A percentile compares a stretch with the other conserved stretches of the same genome.
Evolutionary conservation across 2,329 filamentous ascomycete species (phyloP).

Genomic region (Aspergillus unguis): DNA sequence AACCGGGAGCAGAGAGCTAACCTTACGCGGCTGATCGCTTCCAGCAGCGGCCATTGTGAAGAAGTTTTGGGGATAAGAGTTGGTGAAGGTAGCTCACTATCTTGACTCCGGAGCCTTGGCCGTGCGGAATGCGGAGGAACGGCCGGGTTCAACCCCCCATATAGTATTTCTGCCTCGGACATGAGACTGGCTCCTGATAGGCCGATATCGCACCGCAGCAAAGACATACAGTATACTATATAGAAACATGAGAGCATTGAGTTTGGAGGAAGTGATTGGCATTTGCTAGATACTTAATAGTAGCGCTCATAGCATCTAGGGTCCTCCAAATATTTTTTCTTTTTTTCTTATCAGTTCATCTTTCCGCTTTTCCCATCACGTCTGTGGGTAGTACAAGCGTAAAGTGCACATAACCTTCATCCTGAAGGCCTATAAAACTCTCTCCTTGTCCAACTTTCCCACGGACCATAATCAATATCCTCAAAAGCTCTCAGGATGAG

Average conservation of each 20-base stretch:
- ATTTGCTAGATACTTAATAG: constrained; percentile 10
- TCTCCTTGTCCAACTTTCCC: too few species aligned
- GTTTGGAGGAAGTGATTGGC: constrained; percentile 7
- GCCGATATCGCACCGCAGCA: background rate
- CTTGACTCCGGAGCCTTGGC: background rate
- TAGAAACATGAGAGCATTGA: background rate
- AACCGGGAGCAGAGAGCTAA: constrained; percentile 14
- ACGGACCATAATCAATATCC: too few species aligned
- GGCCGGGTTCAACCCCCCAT: too few species aligned
- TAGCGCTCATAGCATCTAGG: constrained; percentile 7
- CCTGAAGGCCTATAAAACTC: too few species aligned
- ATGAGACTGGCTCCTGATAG: background rate
- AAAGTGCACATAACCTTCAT: too few species aligned
- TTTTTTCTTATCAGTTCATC: constrained; percentile 7
- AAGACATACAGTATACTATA: background rate
- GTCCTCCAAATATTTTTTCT: constrained; percentile 6
- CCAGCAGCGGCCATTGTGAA: constrained; percentile 33
- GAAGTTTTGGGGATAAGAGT: background rate
- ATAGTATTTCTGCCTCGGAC: background rate
- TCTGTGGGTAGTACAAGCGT: too few species aligned
- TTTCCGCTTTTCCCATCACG: constrained; percentile 11
- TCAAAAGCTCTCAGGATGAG: too few species aligned
- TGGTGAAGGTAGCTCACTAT: too few species aligned
- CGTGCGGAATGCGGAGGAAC: background rate
- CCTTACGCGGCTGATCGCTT: constrained; percentile 39